These are phyloP conservation scores for Musa acuminata DNA, from an alignment of 176 grass and related monocot species.

Conservation along the genomic window DNA sequence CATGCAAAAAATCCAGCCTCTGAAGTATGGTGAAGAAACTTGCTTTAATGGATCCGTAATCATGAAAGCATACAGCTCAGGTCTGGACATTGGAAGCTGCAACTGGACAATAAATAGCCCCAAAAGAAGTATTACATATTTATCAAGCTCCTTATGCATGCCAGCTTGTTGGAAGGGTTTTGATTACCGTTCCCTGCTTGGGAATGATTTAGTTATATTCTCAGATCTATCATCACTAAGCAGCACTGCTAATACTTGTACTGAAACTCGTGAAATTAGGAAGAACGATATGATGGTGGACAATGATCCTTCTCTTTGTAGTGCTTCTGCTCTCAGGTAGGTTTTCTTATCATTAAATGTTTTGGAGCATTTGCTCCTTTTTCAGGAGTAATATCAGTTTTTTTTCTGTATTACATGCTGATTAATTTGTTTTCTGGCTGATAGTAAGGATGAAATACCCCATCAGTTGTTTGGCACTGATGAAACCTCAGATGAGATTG, in stretches of 20 bases:
- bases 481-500: conserved; percentile 68
- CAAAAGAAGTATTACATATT: conserved; percentile 49
- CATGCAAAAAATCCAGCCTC: conserved; percentile 47
- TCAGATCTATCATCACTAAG: conserved; percentile 69
- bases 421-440: conserved; percentile 24
- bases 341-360: conserved; percentile 13
- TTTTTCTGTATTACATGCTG: neutral
- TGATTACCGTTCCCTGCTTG: conserved; percentile 46
- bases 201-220: conserved; percentile 74
- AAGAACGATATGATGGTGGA: conserved; percentile 11
- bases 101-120: conserved; percentile 67
- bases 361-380: conserved; percentile 6
- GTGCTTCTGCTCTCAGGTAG: conserved; percentile 28
- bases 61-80: conserved; percentile 82
- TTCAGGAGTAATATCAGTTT: neutral
- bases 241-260: conserved; percentile 35
- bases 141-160: conserved; percentile 68
- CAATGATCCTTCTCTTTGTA: conserved; percentile 16
- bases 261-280: conserved; percentile 22
- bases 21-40: conserved; percentile 68
- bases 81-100: conserved; percentile 85
- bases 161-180: conserved; percentile 65
- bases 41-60: conserved; percentile 81
- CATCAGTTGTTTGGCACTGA: conserved; percentile 36
- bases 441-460: conserved; percentile 29